These are phyloP conservation scores for Davidsoniella eucalypti DNA, from an alignment of 2,329 filamentous ascomycete genomes.

Conservation along the genomic window DNA sequence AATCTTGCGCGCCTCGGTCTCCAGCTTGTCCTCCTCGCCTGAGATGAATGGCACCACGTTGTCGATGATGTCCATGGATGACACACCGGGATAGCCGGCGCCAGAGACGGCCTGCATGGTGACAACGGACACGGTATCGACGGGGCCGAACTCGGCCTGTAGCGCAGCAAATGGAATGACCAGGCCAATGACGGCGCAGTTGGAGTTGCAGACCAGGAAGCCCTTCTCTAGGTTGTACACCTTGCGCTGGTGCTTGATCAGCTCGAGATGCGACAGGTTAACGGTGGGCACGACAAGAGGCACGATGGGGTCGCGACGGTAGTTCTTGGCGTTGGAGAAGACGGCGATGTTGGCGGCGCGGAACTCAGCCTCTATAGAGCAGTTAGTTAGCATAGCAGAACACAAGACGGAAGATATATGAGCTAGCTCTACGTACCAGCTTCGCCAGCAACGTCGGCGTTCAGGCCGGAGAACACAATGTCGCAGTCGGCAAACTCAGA, in stretches of 20 bases:
- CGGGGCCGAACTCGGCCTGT: conserved; percentile 69
- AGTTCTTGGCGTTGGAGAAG: conserved; percentile 97
- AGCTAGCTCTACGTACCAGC: conserved; percentile 44
- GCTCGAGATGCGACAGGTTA: conserved; percentile 71
- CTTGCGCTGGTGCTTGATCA: conserved; percentile 77
- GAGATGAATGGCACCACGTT: conserved; percentile 89
- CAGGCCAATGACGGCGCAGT: conserved; percentile 92
- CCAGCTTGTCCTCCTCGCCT: conserved; percentile 91
- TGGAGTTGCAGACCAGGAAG: conserved; percentile 94
- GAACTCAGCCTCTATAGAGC: conserved; percentile 63
- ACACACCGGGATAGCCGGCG: conserved; percentile 78
- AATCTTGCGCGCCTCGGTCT: conserved; percentile 91
- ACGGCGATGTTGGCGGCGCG: conserved; percentile 74
- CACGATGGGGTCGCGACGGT: conserved; percentile 76
- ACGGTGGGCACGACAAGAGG: conserved; percentile 91
- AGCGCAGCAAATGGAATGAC: conserved; percentile 90
- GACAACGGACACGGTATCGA: conserved; percentile 61
- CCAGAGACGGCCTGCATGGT: conserved; percentile 92
- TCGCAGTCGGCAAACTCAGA: conserved; percentile 80
- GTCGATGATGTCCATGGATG: conserved; percentile 89
- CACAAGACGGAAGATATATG: not conserved
- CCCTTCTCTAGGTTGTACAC: conserved; percentile 61
- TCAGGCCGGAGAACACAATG: conserved; percentile 80
- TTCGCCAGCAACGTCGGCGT: conserved; percentile 82
- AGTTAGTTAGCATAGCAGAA: not conserved